A percentile compares a stretch with the other conserved stretches of the same genome.
These are phyloP conservation scores for Brettanomyces anomalus DNA, from an alignment of 805 yeast genomes.

Conservation along the genomic window DNA sequence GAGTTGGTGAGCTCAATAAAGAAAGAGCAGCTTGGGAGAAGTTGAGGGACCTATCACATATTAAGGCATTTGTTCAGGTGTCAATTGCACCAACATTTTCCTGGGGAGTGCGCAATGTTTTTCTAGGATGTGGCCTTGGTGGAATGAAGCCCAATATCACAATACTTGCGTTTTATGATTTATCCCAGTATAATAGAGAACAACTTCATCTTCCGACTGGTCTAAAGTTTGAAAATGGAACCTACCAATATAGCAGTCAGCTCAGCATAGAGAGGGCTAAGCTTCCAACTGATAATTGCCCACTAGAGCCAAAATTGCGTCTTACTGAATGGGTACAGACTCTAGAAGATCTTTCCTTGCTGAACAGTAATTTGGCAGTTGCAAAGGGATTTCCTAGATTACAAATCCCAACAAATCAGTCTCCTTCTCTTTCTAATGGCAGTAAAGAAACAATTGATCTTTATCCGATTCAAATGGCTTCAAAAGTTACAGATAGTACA, in stretches of 20 bases:
- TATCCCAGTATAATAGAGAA: conserved; percentile 20
- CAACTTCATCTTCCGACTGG: conserved; percentile 11
- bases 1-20: conserved; percentile 57
- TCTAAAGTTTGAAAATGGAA: conserved; percentile 18
- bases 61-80: conserved; percentile 92
- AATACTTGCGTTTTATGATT: conserved; percentile 81
- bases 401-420: conserved; percentile 47
- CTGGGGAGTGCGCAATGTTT: conserved; percentile 94
- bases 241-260: conserved; percentile 16
- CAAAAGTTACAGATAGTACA: conserved; percentile 61
- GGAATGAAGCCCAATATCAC: conserved; percentile 97
- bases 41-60: conserved; percentile 63
- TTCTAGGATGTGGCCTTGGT: conserved; percentile 91
- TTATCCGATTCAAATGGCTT: conserved; percentile 96
- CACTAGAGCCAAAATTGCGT: conserved; percentile 59
- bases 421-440: conserved; percentile 20
- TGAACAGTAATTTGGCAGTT: conserved; percentile 89
- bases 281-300: conserved; percentile 55
- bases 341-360: conserved; percentile 77
- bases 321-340: conserved; percentile 86
- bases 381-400: conserved; percentile 78
- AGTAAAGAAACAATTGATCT: conserved; percentile 62
- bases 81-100: conserved; percentile 79
- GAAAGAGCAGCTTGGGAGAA: conserved; percentile 80
- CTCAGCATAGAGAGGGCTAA: conserved; percentile 13